Evolutionary conservation across 2,329 filamentous ascomycete species (phyloP).

Genomic region (Beauveria australis): DNA sequence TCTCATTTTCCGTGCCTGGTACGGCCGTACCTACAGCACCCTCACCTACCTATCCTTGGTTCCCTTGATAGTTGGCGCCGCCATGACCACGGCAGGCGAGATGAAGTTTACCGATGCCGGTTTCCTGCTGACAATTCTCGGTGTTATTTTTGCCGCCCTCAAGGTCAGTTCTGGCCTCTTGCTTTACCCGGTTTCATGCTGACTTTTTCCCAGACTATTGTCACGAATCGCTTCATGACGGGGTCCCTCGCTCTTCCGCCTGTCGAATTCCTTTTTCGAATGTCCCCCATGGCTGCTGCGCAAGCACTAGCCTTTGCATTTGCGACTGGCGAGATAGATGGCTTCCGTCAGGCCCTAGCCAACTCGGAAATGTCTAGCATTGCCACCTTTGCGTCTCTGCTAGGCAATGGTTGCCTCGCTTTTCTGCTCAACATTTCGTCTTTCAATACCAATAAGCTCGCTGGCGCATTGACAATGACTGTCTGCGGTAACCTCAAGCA

Average conservation of each 20-base stretch:
- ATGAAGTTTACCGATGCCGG: conserved; percentile 53
- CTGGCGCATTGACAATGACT: conserved; percentile 51
- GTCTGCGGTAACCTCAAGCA: conserved; percentile 53
- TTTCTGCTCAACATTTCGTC: conserved; percentile 49
- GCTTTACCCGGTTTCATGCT: conserved; percentile 7
- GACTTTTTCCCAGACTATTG: conserved; percentile 39
- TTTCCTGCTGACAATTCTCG: conserved; percentile 45
- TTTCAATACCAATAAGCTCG: conserved; percentile 50
- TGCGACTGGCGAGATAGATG: conserved; percentile 42
- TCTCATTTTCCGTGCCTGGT: conserved; percentile 50
- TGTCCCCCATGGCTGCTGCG: conserved; percentile 51
- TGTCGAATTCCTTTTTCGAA: conserved; percentile 53
- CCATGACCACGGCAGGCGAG: conserved; percentile 52
- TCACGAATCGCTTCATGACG: conserved; percentile 57
- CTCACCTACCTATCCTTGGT: conserved; percentile 52
- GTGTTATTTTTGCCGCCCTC: conserved; percentile 44
- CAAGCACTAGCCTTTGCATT: conserved; percentile 46
- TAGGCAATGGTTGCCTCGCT: conserved; percentile 45
- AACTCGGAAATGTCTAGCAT: conserved; percentile 27
- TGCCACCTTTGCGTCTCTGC: conserved; percentile 32
- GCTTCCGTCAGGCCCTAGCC: conserved; percentile 29
- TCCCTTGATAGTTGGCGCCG: conserved; percentile 52
- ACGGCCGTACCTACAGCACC: conserved; percentile 44
- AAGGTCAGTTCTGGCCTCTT: conserved; percentile 31
- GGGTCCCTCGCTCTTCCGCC: conserved; percentile 48